Evolutionary conservation across 805 yeast genomes (phyloP).

Genomic region (Starmera dryadoides): DNA sequence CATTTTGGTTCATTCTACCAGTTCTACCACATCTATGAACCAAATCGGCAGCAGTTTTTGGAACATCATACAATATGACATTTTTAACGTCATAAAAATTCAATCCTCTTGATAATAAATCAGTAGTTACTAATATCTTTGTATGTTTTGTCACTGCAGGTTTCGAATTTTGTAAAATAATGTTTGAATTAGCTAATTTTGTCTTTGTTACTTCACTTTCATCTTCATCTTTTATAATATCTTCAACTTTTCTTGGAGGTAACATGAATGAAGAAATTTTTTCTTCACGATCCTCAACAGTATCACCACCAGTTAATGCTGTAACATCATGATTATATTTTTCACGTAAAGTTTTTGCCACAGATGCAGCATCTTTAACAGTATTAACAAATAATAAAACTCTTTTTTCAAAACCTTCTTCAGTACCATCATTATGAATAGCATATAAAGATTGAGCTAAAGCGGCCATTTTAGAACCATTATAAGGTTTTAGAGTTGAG

Average conservation of each 20-base stretch:
- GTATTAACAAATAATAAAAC: conserved; percentile 81
- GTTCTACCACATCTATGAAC: conserved; percentile 93
- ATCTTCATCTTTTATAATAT: conserved; percentile 18
- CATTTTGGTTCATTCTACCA: conserved; percentile 84
- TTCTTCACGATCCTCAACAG: conserved; percentile 48
- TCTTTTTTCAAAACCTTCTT: conserved; percentile 67
- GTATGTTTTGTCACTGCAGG: conserved; percentile 21
- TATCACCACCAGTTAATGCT: conserved; percentile 62
- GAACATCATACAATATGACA: conserved; percentile 79
- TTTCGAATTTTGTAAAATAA: conserved; percentile 1
- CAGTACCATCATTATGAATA: conserved; percentile 77
- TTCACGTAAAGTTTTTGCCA: conserved; percentile 45
- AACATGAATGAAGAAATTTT: conserved; percentile 57
- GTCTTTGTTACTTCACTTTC: conserved; percentile 3
- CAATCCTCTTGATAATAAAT: conserved; percentile 82
- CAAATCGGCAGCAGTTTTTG: conserved; percentile 76
- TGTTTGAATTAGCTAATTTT: conserved; percentile 2
- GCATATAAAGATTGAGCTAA: conserved; percentile 85
- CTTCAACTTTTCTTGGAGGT: conserved; percentile 39
- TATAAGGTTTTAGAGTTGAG: conserved; percentile 70
- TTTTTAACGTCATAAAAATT: conserved; percentile 79
- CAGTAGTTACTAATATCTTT: conserved; percentile 80
- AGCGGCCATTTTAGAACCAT: conserved; percentile 77
- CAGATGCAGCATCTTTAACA: conserved; percentile 50
- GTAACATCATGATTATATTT: conserved; percentile 51